phyloP scores from a whole-genome alignment of 73 alveolate genomes.

The Durusdinium trenchii region DNA sequence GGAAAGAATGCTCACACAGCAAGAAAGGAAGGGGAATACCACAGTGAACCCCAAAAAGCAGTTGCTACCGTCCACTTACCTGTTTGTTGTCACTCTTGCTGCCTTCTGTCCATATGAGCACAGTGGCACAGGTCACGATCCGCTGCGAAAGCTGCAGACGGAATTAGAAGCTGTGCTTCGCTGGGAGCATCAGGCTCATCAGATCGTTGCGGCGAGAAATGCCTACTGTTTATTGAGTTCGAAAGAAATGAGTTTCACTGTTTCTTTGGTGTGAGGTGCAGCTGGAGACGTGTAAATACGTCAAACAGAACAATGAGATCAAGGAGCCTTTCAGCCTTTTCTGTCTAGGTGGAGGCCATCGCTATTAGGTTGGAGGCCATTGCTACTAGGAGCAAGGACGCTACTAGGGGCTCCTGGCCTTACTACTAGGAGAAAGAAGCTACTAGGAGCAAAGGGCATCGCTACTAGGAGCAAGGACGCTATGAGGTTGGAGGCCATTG shows the following conservation, averaged over 20 bases:
- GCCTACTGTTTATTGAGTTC: not conserved
- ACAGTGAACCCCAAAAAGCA: no score
- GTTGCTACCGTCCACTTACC: no score
- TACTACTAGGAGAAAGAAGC: no score
- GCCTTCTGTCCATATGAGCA: no score
- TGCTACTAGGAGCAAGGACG: not conserved
- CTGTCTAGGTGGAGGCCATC: not conserved
- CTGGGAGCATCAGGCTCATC: conserved; percentile 63
- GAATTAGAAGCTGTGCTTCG: conserved; percentile 52
- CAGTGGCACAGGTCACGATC: conserved; percentile 57
- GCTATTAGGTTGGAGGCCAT: not conserved
- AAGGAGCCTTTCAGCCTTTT: not conserved
- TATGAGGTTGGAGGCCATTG: no score
- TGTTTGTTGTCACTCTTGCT: no score
- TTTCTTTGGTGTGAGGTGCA: conserved; percentile 10
- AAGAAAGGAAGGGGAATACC: no score
- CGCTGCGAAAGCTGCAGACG: conserved; percentile 78
- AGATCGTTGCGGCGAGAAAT: not conserved
- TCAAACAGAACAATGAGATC: conserved; percentile 53
- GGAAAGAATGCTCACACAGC: no score
- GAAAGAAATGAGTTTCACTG: not conserved
- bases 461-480: no score
- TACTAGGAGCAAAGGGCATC: no score
- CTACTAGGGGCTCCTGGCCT: no score
- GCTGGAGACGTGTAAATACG: conserved; percentile 52